Percentiles rank a stretch among this genome's conserved stretches.
These are phyloP conservation scores for Teunomyces funiuensis DNA, from an alignment of 805 yeast species.

Conservation along the genomic window DNA sequence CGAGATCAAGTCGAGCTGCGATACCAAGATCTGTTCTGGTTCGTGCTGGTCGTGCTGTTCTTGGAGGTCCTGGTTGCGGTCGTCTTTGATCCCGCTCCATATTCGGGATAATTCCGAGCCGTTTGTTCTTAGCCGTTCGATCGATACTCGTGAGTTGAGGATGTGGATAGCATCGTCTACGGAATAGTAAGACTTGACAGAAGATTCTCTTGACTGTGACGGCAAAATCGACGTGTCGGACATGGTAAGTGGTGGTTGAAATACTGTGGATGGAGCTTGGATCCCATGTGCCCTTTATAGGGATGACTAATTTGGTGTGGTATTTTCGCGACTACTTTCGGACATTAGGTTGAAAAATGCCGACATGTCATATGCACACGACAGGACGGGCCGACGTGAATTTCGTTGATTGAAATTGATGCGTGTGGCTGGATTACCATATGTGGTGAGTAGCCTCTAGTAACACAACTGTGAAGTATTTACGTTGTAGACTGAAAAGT, in stretches of 20 bases:
- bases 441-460: too few relatives aligned
- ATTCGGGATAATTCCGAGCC: constrained; percentile 17
- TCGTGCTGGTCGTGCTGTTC: constrained; percentile 13
- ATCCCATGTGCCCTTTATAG: too few relatives aligned
- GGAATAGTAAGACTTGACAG: background rate
- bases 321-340: too few relatives aligned
- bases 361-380: too few relatives aligned
- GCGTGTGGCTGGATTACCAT: too few relatives aligned
- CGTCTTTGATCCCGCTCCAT: constrained; percentile 23
- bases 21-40: constrained; percentile 16
- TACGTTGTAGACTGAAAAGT: too few relatives aligned
- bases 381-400: too few relatives aligned
- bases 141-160: background rate
- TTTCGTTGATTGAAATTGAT: too few relatives aligned
- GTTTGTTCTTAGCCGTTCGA: constrained; percentile 9
- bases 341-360: too few relatives aligned
- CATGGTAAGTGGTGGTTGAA: background rate
- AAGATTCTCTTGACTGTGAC: background rate
- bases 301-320: background rate
- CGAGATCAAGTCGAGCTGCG: constrained; percentile 17
- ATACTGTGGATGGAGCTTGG: background rate
- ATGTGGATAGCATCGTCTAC: background rate
- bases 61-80: constrained; percentile 17
- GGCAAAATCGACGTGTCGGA: background rate
- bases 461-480: too few relatives aligned